Conservation (phyloP, 768 basidiomycete genomes). For the Pholiota microspora region DNA sequence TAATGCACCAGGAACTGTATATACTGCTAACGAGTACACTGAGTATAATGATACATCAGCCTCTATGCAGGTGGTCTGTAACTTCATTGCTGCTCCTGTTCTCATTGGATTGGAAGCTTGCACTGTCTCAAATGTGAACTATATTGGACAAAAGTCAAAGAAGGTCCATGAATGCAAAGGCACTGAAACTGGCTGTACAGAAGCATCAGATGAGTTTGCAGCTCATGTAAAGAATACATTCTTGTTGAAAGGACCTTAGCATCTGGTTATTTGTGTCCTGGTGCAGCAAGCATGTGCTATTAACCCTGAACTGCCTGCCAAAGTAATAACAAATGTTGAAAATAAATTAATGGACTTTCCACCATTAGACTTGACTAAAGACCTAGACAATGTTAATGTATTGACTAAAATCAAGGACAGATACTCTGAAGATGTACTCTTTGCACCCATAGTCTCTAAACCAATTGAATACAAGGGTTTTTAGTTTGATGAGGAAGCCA, state of each 20-base stretch:
- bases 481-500: neutral
- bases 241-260: neutral
- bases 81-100: neutral
- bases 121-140: neutral
- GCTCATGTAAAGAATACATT: neutral
- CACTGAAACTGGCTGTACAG: slow-evolving; percentile 1
- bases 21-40: slow-evolving; percentile 15
- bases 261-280: neutral
- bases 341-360: neutral
- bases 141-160: neutral
- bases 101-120: slow-evolving; percentile 2
- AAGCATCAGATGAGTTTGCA: slow-evolving; percentile 3
- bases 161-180: neutral
- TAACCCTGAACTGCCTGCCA: neutral
- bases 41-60: slow-evolving; percentile 18
- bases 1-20: slow-evolving; percentile 17
- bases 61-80: neutral
- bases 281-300: neutral
- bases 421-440: neutral
- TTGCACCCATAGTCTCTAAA: neutral
- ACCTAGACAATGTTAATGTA: neutral
- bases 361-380: neutral
- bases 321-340: neutral
- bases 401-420: neutral
- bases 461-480: neutral